phyloP scores from a whole-genome alignment of 2,329 filamentous ascomycete species.

The Penicillium crustosum region DNA sequence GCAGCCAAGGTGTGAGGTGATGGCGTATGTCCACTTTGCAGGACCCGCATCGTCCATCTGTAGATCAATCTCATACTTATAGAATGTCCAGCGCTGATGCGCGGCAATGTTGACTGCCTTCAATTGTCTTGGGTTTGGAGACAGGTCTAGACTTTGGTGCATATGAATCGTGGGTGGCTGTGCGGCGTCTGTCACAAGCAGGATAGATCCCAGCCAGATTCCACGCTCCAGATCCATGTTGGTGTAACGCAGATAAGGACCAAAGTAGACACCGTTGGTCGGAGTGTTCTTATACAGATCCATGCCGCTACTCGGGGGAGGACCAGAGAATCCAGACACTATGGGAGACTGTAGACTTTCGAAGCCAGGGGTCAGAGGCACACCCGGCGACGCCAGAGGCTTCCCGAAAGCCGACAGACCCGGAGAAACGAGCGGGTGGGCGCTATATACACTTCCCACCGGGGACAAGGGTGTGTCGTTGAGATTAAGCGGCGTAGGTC shows the following conservation, averaged over 20 bases:
- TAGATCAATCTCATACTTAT: conserved; percentile 88
- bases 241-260: conserved; percentile 89
- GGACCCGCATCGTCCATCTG: conserved; percentile 77
- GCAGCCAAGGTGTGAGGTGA: conserved; percentile 93
- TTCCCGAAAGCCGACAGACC: conserved; percentile 56
- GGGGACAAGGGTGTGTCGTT: conserved; percentile 82
- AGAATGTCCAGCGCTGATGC: conserved; percentile 94
- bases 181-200: conserved; percentile 85
- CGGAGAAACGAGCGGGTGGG: conserved; percentile 70
- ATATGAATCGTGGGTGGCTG: conserved; percentile 96
- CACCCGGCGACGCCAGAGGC: conserved; percentile 74
- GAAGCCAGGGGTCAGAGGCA: conserved; percentile 79
- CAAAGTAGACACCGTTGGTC: conserved; percentile 97
- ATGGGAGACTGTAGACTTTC: conserved; percentile 79
- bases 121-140: conserved; percentile 86
- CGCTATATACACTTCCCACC: conserved; percentile 68
- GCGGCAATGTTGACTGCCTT: conserved; percentile 78
- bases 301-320: conserved; percentile 83
- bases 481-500: conserved; percentile 82
- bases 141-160: conserved; percentile 84
- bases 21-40: conserved; percentile 95
- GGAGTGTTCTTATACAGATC: conserved; percentile 92
- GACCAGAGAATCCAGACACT: conserved; percentile 75
- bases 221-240: conserved; percentile 96
- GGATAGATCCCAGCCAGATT: conserved; percentile 87